Evolutionary conservation across 1,139 yeast species (phyloP).

Genomic region (Diutina catenulata): DNA sequence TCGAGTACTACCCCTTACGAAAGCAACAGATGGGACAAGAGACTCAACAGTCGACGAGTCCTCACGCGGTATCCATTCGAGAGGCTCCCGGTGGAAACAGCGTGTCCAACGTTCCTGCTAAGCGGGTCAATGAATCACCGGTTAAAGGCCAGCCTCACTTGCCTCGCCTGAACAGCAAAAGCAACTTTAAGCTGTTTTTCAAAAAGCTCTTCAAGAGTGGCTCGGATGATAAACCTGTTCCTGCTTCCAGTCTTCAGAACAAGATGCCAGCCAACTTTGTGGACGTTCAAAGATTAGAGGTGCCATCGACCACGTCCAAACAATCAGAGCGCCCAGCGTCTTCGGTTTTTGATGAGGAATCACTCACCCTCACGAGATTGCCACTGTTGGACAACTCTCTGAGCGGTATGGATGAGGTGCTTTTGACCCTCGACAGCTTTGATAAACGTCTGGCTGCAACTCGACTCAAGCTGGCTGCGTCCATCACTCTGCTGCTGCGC

Average conservation of each 20-base stretch:
- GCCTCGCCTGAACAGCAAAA: neutral
- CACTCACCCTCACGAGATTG: slow-evolving; percentile 5
- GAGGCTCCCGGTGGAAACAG: too few species aligned
- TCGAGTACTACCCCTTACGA: neutral
- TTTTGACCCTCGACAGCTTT: slow-evolving; percentile 9
- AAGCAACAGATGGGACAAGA: too few species aligned
- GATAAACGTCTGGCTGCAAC: slow-evolving; percentile 8
- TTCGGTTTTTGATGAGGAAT: neutral
- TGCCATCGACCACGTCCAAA: neutral
- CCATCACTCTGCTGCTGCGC: neutral
- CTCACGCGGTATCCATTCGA: too few species aligned
- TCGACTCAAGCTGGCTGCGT: neutral
- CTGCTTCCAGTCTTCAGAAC: too few species aligned
- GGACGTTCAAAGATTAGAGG: too few species aligned
- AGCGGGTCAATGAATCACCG: too few species aligned
- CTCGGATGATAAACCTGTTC: too few species aligned
- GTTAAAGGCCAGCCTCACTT: neutral
- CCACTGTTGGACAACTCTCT: slow-evolving; percentile 9
- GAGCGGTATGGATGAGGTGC: slow-evolving; percentile 9
- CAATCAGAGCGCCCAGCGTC: neutral
- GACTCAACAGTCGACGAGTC: neutral
- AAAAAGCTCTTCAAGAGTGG: neutral
- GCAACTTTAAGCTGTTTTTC: neutral
- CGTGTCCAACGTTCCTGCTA: too few species aligned
- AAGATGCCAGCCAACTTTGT: too few species aligned